Evolutionary conservation across 306 rosid genomes (phyloP), one percentile per base, ranked within the genome.

Genomic region (Castanea mollissima): DNA sequence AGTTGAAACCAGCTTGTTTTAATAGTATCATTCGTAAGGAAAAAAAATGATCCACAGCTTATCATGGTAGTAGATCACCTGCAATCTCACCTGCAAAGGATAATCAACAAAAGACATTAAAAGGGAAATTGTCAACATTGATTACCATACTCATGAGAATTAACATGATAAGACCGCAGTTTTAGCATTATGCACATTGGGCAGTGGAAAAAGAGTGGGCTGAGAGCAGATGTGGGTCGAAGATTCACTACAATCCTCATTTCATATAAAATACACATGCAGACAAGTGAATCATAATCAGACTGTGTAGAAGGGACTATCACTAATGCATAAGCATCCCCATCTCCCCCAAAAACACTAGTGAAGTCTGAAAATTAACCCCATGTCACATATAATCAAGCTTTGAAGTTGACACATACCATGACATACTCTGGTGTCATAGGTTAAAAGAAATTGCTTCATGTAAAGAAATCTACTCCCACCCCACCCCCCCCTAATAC

Each of bases 71-170:
- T 27, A 88, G 63, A 65, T 88, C 81, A 12, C 85, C 87, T 57
- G 79, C 63, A 75, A 88, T 62, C 83, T 91, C 92, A 80, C 92
- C 97, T 89, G 88, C 71, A 86, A 82, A 68, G 55, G 58, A 58
- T 55, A 59, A 71, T 73, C 34, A 73, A 75, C 76, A 74, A 59
- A 15, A 44, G 76, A 77, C 74, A 74, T 74, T 38, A 56, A 23
- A 34, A 5, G 8, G 69, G 29, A 19, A 34, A 27, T 5, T 38
- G 19, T 9, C 10, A 34, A 35, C 16, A n/a, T 18, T 9, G 27
- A 35, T 67, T 13, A 12, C 14, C 25, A 60, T 14, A 35, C 4
- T 31, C 46, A 10, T 67, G 72, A 18, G 52, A 67, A 67, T 35
- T 34, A 67, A 67, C 72, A 19, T 10, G 52, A 19, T 18, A 8